Base-by-base conservation (phyloP, 441 rosid genomes). In the Aquilaria agallochum region DNA sequence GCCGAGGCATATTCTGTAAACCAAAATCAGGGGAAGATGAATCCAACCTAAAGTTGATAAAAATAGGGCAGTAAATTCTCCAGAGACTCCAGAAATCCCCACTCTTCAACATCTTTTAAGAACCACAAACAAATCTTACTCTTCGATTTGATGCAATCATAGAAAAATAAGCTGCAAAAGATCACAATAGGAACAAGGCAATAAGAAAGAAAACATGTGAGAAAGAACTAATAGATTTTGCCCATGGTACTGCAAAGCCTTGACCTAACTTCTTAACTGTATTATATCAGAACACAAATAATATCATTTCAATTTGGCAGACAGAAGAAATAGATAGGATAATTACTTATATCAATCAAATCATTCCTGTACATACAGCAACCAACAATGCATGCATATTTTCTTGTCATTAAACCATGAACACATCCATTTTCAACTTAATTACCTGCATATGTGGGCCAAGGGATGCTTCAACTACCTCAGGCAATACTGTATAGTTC, bases 371-470 rank as follows among this genome's bases (percentile, higher is more conserved):
- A 20, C 20, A 50, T 14, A 32, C 48, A 36, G 57, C 53, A 50
- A 53, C 10, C 55, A 60, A 5, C 27, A 20, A 20, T 20, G 27
- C 45, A 7, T 40, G 45, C 7, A 40, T 10, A 5, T 8, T 40
- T 40, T 40, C 9, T 40, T 40, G 9, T 40, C 45, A 7, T 40
- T 7, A 40, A 40, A 40, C 0, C 45, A 40, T 40, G 45, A 40
- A 40, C 45, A 7, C 45, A 40, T 40, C 2, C 45, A 40, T 40
- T 40, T 7, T 40, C 45, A 4, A 40, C 7, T 40, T 14, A 56
- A 46, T 45, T 84, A 92, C 99, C 98, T 95, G 99, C 97, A 95
- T 90, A 71, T 95, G 98, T 6, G 99, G 99, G 64, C 98, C 99
- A 57, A 95, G 96, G 20, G 99, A 90, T 55, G 98, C 99, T 85